Conservation (phyloP, 306 rosid species). For the Dicorynia guianensis region DNA sequence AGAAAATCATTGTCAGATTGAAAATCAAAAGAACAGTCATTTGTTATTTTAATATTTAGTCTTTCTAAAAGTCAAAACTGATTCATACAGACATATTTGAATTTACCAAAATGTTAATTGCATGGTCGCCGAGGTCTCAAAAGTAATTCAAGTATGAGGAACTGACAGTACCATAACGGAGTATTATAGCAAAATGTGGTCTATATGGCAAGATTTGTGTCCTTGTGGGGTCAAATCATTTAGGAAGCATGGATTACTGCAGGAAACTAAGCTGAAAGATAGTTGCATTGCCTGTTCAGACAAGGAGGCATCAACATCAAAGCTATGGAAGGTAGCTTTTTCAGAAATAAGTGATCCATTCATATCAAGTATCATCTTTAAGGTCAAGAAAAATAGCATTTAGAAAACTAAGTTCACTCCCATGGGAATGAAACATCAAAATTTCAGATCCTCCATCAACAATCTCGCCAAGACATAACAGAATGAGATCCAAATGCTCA, state of each 20-base stretch:
- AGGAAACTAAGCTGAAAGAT: constrained; percentile 10
- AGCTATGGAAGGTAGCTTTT: constrained; percentile 15
- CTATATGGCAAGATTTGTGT: background rate
- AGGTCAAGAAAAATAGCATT: constrained; percentile 6
- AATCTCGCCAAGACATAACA: constrained; percentile 91
- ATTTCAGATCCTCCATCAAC: constrained; percentile 68
- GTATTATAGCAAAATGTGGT: too few relatives aligned
- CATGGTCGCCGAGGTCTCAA: too few relatives aligned
- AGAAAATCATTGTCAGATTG: constrained; percentile 36
- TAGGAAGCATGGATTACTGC: background rate
- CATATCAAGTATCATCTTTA: constrained; percentile 62
- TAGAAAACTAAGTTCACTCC: constrained; percentile 34
- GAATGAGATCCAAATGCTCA: constrained; percentile 96
- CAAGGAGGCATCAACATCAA: constrained; percentile 77
- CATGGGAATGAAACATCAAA: too few relatives aligned
- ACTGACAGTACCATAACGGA: too few relatives aligned
- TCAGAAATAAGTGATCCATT: constrained; percentile 49
- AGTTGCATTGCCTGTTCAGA: constrained; percentile 81
- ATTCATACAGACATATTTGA: too few relatives aligned
- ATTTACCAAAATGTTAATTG: too few relatives aligned
- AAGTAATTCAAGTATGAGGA: too few relatives aligned
- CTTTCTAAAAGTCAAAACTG: too few relatives aligned
- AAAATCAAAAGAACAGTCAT: background rate
- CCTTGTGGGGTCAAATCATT: constrained; percentile 9
- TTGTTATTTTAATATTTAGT: background rate